Evolutionary conservation across 495 filamentous ascomycete genomes (phyloP).

Genomic region (Cladorrhinum samala): DNA sequence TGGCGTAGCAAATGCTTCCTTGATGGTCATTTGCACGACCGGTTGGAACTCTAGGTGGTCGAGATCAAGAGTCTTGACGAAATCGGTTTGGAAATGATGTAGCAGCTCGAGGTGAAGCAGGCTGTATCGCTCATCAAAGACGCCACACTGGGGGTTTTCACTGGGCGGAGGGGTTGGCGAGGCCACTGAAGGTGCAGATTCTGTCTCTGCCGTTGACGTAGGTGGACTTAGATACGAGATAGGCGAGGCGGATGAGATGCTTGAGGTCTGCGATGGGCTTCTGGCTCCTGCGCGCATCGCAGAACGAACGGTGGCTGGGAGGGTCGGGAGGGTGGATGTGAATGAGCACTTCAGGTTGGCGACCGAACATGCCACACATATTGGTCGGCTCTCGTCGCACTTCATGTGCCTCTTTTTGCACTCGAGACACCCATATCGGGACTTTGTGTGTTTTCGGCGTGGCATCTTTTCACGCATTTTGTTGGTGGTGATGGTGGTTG

Average conservation of each 20-base stretch:
- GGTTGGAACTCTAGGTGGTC: background rate
- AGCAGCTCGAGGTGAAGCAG: conserved; percentile 27
- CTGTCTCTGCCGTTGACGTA: too few species aligned
- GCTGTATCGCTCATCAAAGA: conserved; percentile 14
- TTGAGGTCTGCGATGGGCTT: too few species aligned
- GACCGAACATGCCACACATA: conserved; percentile 22
- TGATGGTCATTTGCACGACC: conserved; percentile 1
- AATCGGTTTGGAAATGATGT: conserved; percentile 11
- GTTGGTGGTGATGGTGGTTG: background rate
- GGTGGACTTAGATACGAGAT: too few species aligned
- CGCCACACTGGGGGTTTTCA: background rate
- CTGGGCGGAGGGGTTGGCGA: background rate
- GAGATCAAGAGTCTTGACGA: background rate
- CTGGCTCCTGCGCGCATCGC: too few species aligned
- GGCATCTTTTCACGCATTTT: background rate
- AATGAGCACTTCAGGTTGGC: conserved; percentile 23
- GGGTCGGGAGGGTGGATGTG: background rate
- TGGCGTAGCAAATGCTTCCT: conserved; percentile 27
- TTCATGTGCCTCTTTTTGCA: conserved; percentile 33
- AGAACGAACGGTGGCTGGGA: background rate
- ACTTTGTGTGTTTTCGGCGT: conserved; percentile 21
- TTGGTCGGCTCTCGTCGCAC: conserved; percentile 26
- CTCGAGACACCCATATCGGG: conserved; percentile 19
- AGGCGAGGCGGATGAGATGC: too few species aligned
- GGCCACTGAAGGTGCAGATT: background rate